These are phyloP conservation scores for Hymenoscyphus infarciens DNA, from an alignment of 2,329 filamentous ascomycete species.

Conservation along the genomic window DNA sequence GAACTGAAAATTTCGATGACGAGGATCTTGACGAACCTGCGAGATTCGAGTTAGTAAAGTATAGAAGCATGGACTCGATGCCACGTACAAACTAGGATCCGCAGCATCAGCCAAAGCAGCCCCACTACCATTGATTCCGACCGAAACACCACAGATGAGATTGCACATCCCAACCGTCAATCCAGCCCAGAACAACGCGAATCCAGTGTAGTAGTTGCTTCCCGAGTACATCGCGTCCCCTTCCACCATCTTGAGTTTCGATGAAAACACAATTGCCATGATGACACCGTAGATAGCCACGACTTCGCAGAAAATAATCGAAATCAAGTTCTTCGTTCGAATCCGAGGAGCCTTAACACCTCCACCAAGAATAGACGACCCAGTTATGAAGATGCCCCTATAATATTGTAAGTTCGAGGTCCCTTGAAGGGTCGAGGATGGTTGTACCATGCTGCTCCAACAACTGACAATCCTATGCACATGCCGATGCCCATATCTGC, in stretches of 20 bases:
- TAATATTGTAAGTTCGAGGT: constrained; percentile 15
- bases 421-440: not conserved
- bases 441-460: constrained; percentile 89
- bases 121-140: constrained; percentile 97
- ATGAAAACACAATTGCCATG: constrained; percentile 97
- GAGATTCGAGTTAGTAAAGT: constrained; percentile 18
- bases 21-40: constrained; percentile 94
- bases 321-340: constrained; percentile 98
- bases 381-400: constrained; percentile 99
- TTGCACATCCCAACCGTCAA: constrained; percentile 95
- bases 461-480: constrained; percentile 93
- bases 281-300: constrained; percentile 99
- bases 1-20: constrained; percentile 99
- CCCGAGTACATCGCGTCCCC: constrained; percentile 66
- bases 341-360: constrained; percentile 96
- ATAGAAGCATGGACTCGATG: not conserved
- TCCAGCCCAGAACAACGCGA: constrained; percentile 92
- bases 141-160: constrained; percentile 89
- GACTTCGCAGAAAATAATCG: constrained; percentile 99
- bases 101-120: constrained; percentile 94
- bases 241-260: constrained; percentile 69
- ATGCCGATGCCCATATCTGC: constrained; percentile 85
- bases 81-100: constrained; percentile 76
- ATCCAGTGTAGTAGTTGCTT: constrained; percentile 90
- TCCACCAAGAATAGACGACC: constrained; percentile 93